Evolutionary conservation across 768 basidiomycete species (phyloP).

Genomic region (Pisolithus marmoratus): DNA sequence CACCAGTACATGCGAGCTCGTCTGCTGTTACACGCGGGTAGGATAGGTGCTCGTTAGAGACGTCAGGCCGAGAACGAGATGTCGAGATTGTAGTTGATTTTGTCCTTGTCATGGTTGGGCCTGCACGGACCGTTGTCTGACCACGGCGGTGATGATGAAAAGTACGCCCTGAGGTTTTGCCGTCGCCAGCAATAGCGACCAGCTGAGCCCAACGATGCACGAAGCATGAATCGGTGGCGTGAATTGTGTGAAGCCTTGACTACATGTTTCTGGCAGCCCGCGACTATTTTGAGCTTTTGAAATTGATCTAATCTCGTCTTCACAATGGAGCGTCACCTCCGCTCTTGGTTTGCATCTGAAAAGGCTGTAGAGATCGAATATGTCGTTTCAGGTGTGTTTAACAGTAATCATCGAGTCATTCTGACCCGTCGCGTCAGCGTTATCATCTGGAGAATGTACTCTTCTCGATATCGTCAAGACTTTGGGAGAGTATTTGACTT

Average conservation of each 20-base stretch:
- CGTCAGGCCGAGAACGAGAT: conserved; percentile 47
- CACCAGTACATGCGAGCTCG: conserved; percentile 44
- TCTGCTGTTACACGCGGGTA: conserved; percentile 67
- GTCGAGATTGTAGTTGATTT: conserved; percentile 73
- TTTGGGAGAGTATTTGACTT: conserved; percentile 82
- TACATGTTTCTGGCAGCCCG: too few species aligned
- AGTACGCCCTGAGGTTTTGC: conserved; percentile 18
- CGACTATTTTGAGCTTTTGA: too few species aligned
- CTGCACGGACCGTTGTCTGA: conserved; percentile 8
- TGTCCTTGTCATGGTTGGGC: conserved; percentile 34
- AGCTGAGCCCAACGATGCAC: conserved; percentile 12
- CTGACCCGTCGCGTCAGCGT: conserved; percentile 29
- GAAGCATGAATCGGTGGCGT: conserved; percentile 21
- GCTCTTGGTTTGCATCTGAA: conserved; percentile 67
- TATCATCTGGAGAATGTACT: conserved; percentile 50
- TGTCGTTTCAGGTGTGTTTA: conserved; percentile 51
- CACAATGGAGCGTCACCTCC: conserved; percentile 46
- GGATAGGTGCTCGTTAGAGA: conserved; percentile 39
- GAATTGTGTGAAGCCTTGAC: too few species aligned
- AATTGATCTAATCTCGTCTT: not conserved
- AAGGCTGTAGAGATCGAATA: conserved; percentile 55
- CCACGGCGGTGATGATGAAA: conserved; percentile 13
- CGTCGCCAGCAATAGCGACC: conserved; percentile 16
- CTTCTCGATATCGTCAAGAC: conserved; percentile 80
- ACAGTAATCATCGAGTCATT: too few species aligned